A percentile compares a stretch with the other conserved stretches of the same genome.
Evolutionary conservation across 345 rosid species (phyloP).

Genomic region (Triadica sebifera): DNA sequence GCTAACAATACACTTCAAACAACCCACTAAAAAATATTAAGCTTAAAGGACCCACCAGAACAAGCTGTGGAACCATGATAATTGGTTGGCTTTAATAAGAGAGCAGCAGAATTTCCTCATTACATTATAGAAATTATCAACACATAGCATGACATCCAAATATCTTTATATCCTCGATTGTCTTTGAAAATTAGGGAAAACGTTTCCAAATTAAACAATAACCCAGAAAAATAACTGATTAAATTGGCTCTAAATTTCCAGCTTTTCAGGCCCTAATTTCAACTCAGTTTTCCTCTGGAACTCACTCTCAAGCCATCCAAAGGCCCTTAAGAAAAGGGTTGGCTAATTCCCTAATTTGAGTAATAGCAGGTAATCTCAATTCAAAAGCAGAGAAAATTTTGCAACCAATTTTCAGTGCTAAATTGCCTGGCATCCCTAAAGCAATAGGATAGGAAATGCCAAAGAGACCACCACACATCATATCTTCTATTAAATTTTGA

Average conservation of each 20-base stretch:
- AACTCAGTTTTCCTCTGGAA: background rate
- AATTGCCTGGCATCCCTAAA: background rate
- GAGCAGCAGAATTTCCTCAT: background rate
- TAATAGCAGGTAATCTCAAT: background rate
- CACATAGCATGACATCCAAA: background rate
- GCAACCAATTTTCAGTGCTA: background rate
- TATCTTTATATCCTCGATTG: background rate
- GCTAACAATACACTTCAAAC: background rate
- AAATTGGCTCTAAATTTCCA: too few relatives aligned
- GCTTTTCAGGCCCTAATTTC: background rate
- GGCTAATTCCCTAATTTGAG: background rate
- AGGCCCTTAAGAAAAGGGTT: background rate
- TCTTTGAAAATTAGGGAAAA: background rate
- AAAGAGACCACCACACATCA: background rate
- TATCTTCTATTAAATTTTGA: background rate
- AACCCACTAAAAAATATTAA: background rate
- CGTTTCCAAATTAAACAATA: background rate
- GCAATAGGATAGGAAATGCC: background rate
- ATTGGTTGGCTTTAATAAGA: background rate
- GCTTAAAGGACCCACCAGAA: background rate
- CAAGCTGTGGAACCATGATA: background rate
- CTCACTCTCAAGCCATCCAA: background rate
- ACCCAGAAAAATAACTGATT: too few relatives aligned
- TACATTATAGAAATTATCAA: background rate
- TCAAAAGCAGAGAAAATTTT: background rate